Base-by-base conservation (phyloP, 1,284 basidiomycete genomes). In the Somion occarium region DNA sequence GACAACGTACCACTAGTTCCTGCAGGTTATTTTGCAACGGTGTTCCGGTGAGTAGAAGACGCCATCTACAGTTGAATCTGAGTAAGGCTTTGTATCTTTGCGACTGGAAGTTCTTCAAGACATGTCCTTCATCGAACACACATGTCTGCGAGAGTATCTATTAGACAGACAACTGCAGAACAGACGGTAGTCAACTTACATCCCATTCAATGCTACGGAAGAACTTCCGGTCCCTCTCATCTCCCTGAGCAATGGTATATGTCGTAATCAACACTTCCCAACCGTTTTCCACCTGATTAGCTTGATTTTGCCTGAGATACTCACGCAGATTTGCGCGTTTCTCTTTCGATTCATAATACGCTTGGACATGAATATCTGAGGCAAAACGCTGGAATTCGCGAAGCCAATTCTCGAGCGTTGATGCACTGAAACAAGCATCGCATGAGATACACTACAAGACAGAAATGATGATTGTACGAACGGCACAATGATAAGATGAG, bases 351-450 rank as follows among this genome's bases (percentile, higher is more conserved):
- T 93, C 97, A 61, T 98, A 99, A 68, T 99, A 99, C 13, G 91
- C 90, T 64, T 90, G 83, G 11, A 98, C 83, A n/a, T 81, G 75
- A 65, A 99, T 86, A 3, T 76, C 77, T 0, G 94, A 93, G 1
- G 91, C 91, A 62, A 99, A 99, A 42, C 85, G 84, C 37, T 84
- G 80, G 64, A 99, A 98, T 69, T 99, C 97, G 56, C 97, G 83
- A 65, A 91, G 89, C 97, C 97, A 99, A 64, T 99, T 99, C 69
- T 99, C 97, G 20, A 99, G 73, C 0, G 95, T 98, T 2, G 96
- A 99, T 1, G 95, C 94, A 13, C 90, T 93, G 57, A 19, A 34
- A 50, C 44, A 7, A 49, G 22, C 44, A 42, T 42, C 49, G 38
- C 24, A 34, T 49, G 48, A 20, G 39, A 43, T 18, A 18, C 43